phyloP scores from a whole-genome alignment of 805 yeast genomes.

The Lipomyces japonicus region DNA sequence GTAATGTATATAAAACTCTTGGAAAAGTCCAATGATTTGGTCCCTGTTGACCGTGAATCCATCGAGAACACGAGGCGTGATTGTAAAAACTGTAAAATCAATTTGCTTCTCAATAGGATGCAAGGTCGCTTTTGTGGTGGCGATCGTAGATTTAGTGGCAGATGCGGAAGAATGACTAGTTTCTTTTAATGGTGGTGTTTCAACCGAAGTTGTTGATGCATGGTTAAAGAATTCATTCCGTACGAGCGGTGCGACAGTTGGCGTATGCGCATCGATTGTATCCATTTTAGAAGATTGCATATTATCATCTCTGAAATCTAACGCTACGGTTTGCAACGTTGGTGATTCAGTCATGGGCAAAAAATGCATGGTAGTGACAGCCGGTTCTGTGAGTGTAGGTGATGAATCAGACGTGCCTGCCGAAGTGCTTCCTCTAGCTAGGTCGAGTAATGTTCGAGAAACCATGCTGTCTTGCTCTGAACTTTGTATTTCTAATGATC shows the following conservation, averaged over 20 bases:
- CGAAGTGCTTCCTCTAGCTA: constrained; percentile 22
- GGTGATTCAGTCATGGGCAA: not conserved
- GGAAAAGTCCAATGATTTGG: constrained; percentile 58
- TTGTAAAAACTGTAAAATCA: not conserved
- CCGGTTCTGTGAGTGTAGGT: not conserved
- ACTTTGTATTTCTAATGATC: constrained; percentile 41
- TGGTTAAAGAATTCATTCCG: not conserved
- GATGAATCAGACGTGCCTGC: constrained; percentile 5
- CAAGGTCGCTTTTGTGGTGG: too few species aligned
- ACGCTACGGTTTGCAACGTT: not conserved
- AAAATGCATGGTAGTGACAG: not conserved
- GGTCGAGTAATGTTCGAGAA: constrained; percentile 23
- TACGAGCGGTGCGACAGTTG: not conserved
- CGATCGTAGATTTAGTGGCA: not conserved
- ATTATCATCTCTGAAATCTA: too few species aligned
- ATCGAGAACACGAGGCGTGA: constrained; percentile 64
- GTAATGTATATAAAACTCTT: constrained; percentile 70
- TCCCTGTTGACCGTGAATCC: constrained; percentile 58
- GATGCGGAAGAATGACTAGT: too few species aligned
- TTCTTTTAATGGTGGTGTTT: too few species aligned
- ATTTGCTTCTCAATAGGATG: not conserved
- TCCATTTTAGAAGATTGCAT: not conserved
- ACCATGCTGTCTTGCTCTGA: constrained; percentile 26
- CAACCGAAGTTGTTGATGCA: not conserved
- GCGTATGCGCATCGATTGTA: not conserved